Evolutionary conservation across 257 asterid genomes (phyloP).

Genomic region (Ophiorrhiza pumila): DNA sequence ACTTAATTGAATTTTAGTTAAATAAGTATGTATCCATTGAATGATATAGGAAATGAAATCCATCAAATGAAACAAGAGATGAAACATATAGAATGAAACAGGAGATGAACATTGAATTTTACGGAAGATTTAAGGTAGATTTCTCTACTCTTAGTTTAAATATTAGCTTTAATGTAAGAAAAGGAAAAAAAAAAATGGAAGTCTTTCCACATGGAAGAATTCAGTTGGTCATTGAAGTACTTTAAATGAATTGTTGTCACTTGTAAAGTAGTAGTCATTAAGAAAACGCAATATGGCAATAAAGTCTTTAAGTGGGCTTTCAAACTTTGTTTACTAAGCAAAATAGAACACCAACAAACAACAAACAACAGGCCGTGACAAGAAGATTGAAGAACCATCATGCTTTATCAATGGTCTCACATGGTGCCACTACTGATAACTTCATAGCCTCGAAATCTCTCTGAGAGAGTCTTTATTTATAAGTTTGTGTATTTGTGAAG

Average conservation of each 20-base stretch:
- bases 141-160: too few species aligned
- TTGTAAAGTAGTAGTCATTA: slow-evolving; percentile 8
- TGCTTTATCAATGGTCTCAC: slow-evolving; percentile 52
- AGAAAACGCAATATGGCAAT: slow-evolving; percentile 9
- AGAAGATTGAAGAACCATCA: slow-evolving; percentile 35
- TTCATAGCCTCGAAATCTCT: slow-evolving; percentile 6
- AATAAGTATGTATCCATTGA: too few species aligned
- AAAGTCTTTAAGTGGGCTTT: slow-evolving; percentile 18
- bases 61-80: neutral
- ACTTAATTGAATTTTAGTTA: too few species aligned
- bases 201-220: slow-evolving; percentile 8
- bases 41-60: too few species aligned
- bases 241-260: slow-evolving; percentile 12
- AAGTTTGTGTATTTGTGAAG: neutral
- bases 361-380: slow-evolving; percentile 19
- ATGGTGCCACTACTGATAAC: slow-evolving; percentile 41
- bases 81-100: too few species aligned
- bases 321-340: slow-evolving; percentile 21
- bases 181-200: neutral
- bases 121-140: too few species aligned
- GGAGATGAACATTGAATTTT: too few species aligned
- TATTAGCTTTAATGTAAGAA: too few species aligned
- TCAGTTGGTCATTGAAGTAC: slow-evolving; percentile 15
- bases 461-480: neutral
- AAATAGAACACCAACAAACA: slow-evolving; percentile 17